Conservation (phyloP, 1,139 yeast genomes). For the Blastobotrys buckinghamii region DNA sequence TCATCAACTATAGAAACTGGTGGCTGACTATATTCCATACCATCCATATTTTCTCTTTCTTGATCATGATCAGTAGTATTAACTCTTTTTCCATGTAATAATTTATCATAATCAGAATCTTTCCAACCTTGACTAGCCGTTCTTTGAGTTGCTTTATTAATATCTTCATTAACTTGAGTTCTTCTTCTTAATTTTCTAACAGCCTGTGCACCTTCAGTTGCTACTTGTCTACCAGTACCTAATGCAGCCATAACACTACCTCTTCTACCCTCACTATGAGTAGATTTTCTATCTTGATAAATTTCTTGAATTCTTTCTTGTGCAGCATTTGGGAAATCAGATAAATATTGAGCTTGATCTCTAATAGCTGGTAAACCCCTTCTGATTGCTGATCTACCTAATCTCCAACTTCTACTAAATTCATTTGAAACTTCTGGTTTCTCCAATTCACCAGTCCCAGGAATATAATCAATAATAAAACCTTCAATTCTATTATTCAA, state of each 20-base stretch:
- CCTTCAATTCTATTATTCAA: slow-evolving; percentile 49
- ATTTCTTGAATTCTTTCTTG: slow-evolving; percentile 25
- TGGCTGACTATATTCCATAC: neutral
- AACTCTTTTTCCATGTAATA: neutral
- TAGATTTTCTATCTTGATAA: slow-evolving; percentile 26
- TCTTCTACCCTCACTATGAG: slow-evolving; percentile 20
- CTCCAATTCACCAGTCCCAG: slow-evolving; percentile 30
- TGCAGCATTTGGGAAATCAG: slow-evolving; percentile 24
- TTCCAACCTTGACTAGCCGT: neutral
- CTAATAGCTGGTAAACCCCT: slow-evolving; percentile 32
- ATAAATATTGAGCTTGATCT: slow-evolving; percentile 23
- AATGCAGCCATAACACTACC: slow-evolving; percentile 18
- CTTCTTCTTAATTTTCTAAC: neutral
- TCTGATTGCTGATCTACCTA: slow-evolving; percentile 30
- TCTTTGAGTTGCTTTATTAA: neutral
- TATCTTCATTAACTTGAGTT: neutral
- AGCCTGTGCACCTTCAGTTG: slow-evolving; percentile 16
- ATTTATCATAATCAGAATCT: neutral
- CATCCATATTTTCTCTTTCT: neutral
- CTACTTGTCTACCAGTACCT: slow-evolving; percentile 22
- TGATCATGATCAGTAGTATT: neutral
- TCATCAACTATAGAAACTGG: slow-evolving; percentile 3
- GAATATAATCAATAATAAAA: slow-evolving; percentile 41
- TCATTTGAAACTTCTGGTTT: slow-evolving; percentile 34
- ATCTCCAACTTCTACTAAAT: slow-evolving; percentile 29